Conservation (phyloP, 106 monocot genomes). For the Vanilla planifolia region DNA sequence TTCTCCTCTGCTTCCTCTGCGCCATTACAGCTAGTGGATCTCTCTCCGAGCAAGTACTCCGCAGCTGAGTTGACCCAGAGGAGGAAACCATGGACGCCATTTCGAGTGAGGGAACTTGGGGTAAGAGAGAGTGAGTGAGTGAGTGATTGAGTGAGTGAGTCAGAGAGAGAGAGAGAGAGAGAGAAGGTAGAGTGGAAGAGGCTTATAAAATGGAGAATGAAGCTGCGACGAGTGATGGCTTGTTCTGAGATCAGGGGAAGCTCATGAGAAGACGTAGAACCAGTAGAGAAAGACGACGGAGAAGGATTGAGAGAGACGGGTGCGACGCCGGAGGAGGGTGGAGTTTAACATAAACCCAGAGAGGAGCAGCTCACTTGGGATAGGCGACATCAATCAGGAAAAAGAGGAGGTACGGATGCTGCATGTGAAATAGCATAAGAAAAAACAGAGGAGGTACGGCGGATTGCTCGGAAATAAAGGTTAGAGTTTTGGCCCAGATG, state of each 20-base stretch:
- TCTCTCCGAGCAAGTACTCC: constrained; percentile 25
- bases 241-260: not conserved
- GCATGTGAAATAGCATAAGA: too few species aligned
- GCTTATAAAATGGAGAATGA: too few species aligned
- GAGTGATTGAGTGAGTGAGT: not conserved
- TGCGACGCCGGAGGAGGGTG: constrained; percentile 39
- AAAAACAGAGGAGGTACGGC: too few species aligned
- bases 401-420: constrained; percentile 20
- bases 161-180: not conserved
- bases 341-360: constrained; percentile 65
- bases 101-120: not conserved
- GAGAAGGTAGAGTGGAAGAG: not conserved
- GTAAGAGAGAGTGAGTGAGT: not conserved
- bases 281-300: constrained; percentile 79
- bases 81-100: constrained; percentile 14
- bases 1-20: constrained; percentile 48
- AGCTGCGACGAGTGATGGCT: too few species aligned
- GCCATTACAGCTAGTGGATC: constrained; percentile 30
- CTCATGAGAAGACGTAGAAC: constrained; percentile 75
- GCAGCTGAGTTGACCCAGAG: constrained; percentile 12
- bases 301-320: constrained; percentile 59
- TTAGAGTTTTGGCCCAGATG: too few species aligned
- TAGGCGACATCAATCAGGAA: constrained; percentile 49
- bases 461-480: too few species aligned
- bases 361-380: constrained; percentile 44